Evolutionary conservation across 2,329 filamentous ascomycete species (phyloP), one percentile per base, ranked within the genome.

Genomic region (Aspergillus versicolor): DNA sequence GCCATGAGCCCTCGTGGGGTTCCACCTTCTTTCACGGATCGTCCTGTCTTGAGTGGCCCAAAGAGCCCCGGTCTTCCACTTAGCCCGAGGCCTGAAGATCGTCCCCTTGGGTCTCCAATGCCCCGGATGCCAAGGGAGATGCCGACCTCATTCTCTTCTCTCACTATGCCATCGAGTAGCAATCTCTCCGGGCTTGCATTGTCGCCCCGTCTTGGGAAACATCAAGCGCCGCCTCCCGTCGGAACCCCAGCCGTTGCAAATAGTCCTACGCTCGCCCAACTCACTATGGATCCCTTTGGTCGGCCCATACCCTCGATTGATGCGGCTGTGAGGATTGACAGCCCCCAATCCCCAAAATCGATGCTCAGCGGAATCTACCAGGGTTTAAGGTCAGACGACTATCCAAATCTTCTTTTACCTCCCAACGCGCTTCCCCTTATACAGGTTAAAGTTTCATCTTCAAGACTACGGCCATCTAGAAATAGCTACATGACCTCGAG

Each of bases 381-480:
- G 65, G 91, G 91, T 1, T 82, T 97, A 21, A 82, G 91, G 5
- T 91, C 89, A 0, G 91, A 96, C 0, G 90, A 96, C 63, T 93
- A 92, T 70, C 92, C 93, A 1, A 89, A 91, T 61, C 81, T 97
- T 7, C 77, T 97, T 21, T 80, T 99, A 2, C 87, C 92, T 9
- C 93, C 94, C 0, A 95, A 96, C 70, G 92, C 92, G 5, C 80
- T 99, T 7, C 89, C 91, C 3, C 91, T 90, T 1, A 88, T 99
- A 55, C 85, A 89, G 61, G 87, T 97, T 47, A 90, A 85, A 70
- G 93, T 97, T 4, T 91, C 92, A 3, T 97, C 94, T 4, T 97
- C 94, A 21, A 87, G 94, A n/a, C 87, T 99, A 80, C 92, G 91
- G 69, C 94, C 93, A 13, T 96, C 93, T 0, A 83, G 93, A 61